phyloP scores from a whole-genome alignment of 1,284 basidiomycete genomes.

The Gomphus bonarii region DNA sequence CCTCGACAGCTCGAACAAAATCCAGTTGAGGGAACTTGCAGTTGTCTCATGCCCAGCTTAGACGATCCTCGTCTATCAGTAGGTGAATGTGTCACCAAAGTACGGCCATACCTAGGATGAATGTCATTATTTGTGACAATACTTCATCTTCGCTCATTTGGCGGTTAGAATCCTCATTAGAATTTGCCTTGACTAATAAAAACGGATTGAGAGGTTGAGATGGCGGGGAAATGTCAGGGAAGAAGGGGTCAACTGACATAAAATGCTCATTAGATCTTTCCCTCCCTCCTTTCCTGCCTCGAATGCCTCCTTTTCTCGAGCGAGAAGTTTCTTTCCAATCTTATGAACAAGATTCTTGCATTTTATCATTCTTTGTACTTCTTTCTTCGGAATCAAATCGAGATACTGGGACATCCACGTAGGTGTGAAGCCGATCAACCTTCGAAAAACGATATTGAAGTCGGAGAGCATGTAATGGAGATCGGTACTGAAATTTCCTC shows the following conservation, averaged over 20 bases:
- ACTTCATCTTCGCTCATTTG: conserved; percentile 41
- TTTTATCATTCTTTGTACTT: neutral
- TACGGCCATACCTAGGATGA: neutral
- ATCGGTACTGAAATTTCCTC: conserved; percentile 11
- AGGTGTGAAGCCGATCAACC: conserved; percentile 26
- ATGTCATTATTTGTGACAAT: conserved; percentile 35
- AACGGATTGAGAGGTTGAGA: neutral
- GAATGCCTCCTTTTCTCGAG: conserved; percentile 27
- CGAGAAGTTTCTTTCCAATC: conserved; percentile 30
- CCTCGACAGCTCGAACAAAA: conserved; percentile 32
- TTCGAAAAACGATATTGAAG: conserved; percentile 27
- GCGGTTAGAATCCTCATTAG: conserved; percentile 30
- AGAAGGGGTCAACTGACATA: conserved; percentile 21
- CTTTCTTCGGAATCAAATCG: neutral
- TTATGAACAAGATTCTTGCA: conserved; percentile 21
- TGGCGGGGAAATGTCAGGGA: neutral
- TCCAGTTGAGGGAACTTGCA: conserved; percentile 29
- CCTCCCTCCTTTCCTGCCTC: conserved; percentile 20
- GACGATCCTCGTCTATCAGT: conserved; percentile 18
- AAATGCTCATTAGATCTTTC: conserved; percentile 32
- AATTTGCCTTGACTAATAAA: conserved; percentile 42
- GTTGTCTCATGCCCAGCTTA: conserved; percentile 49
- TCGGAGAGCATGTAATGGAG: conserved; percentile 18
- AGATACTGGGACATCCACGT: conserved; percentile 17
- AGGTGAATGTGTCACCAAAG: neutral